Conservation (phyloP, 257 asterid genomes). For the Solanum rostratum region DNA sequence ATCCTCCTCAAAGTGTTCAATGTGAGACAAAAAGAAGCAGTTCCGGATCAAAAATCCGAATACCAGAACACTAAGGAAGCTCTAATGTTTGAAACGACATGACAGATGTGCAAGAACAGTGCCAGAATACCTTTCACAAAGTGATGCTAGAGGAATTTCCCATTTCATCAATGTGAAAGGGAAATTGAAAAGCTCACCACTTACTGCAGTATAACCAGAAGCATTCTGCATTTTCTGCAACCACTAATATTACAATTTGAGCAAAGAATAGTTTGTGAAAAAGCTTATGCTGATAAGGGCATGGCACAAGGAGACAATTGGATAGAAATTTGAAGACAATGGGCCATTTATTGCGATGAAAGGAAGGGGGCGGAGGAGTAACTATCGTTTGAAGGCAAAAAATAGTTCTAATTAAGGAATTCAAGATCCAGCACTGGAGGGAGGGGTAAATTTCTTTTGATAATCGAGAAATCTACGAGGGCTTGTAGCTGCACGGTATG, state of each 20-base stretch:
- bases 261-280: not conserved
- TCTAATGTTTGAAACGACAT: not conserved
- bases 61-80: not conserved
- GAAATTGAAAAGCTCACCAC: not conserved
- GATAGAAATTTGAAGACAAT: not conserved
- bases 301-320: not conserved
- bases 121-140: not conserved
- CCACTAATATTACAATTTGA: not conserved
- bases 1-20: not conserved
- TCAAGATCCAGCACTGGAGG: not conserved
- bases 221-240: not conserved
- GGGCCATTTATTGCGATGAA: not conserved
- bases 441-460: not conserved
- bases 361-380: not conserved
- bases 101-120: not conserved
- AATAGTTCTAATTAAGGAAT: not conserved
- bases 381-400: not conserved
- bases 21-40: not conserved
- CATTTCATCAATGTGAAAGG: not conserved
- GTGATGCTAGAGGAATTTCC: not conserved
- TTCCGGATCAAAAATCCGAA: not conserved
- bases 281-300: not conserved
- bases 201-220: not conserved
- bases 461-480: not conserved
- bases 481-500: not conserved